Base-by-base conservation (phyloP, 139 green algal genomes). In the Picochlorum costavermella region DNA sequence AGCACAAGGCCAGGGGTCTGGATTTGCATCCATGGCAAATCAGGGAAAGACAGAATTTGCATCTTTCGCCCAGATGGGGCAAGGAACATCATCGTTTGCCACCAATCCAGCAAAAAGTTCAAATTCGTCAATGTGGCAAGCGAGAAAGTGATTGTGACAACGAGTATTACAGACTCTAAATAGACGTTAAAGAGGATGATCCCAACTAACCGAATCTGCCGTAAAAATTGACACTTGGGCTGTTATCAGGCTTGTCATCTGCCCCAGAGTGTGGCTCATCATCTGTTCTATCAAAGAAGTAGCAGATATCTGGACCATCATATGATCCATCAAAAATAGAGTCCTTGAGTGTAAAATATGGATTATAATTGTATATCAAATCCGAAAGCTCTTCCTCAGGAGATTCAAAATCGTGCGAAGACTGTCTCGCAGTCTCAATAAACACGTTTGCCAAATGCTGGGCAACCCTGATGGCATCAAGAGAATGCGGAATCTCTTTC, bases 371-470 rank as follows among this genome's bases (percentile, higher is more conserved):
- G 78, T 92, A 90, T 16, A 94, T 88, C 26, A 86, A 66, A 65
- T 85, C 70, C 2, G 72, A 76, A 44, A 94, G 75, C 70, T 91
- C 86, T 73, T 92, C 60, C 75, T 94, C 86, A 1, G 75, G 64
- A 17, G 64, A 81, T 68, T 89, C 83, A 9, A 84, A 84, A 43
- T 44, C 61, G 67, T 94, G 85, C 2, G 61, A 50, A 3, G 74
- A 84, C 28, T 68, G 74, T 60, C 79, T 73, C 2, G 80, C 77
- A 2, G 65, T 72, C 59, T 91, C 75, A 1, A 92, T 61, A 67
- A 92, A 92, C 4, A 75, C 51, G 73, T 89, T 87, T 45, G 79
- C 77, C 28, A 89, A 56, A 65, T 88, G 76, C 71, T 92, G 82
- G 1, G 48, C 69, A 31, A 85, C 80, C 17, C 50, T 70, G 50